These are phyloP conservation scores for Penicillium lagena DNA, from an alignment of 495 filamentous ascomycete genomes.

Conservation along the genomic window DNA sequence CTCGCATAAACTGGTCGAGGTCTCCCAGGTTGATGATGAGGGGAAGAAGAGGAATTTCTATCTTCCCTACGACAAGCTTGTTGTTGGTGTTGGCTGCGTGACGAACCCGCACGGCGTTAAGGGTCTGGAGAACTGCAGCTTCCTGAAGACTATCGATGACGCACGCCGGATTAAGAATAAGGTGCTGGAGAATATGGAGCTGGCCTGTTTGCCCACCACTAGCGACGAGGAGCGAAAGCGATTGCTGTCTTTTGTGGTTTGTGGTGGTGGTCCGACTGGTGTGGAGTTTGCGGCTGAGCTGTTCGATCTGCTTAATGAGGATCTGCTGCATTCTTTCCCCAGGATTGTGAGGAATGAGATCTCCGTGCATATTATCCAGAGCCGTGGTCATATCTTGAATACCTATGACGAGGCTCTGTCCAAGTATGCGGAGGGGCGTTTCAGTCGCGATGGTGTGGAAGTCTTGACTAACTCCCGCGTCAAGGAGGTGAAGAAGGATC, in stretches of 20 bases:
- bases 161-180: slow-evolving; percentile 82
- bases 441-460: slow-evolving; percentile 83
- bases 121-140: slow-evolving; percentile 89
- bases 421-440: slow-evolving; percentile 80
- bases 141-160: slow-evolving; percentile 90
- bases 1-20: slow-evolving; percentile 81
- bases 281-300: slow-evolving; percentile 97
- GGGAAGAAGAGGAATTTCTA: slow-evolving; percentile 79
- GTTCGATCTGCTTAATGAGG: slow-evolving; percentile 94
- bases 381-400: slow-evolving; percentile 88
- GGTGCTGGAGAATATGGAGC: slow-evolving; percentile 87
- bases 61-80: slow-evolving; percentile 97
- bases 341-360: slow-evolving; percentile 90
- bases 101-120: slow-evolving; percentile 96
- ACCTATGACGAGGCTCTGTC: slow-evolving; percentile 96
- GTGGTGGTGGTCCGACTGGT: slow-evolving; percentile 92
- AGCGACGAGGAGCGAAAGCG: slow-evolving; percentile 81
- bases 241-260: slow-evolving; percentile 88
- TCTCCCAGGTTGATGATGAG: slow-evolving; percentile 62
- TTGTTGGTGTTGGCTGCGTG: slow-evolving; percentile 85
- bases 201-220: slow-evolving; percentile 89
- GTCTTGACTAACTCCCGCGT: slow-evolving; percentile 89
- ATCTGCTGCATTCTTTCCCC: slow-evolving; percentile 77
- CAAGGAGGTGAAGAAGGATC: slow-evolving; percentile 75
- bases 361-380: slow-evolving; percentile 95